Percentiles rank a stretch among this genome's conserved stretches.
phyloP scores from a whole-genome alignment of 2,329 filamentous ascomycete species.

The Ambrosiella xylebori region DNA sequence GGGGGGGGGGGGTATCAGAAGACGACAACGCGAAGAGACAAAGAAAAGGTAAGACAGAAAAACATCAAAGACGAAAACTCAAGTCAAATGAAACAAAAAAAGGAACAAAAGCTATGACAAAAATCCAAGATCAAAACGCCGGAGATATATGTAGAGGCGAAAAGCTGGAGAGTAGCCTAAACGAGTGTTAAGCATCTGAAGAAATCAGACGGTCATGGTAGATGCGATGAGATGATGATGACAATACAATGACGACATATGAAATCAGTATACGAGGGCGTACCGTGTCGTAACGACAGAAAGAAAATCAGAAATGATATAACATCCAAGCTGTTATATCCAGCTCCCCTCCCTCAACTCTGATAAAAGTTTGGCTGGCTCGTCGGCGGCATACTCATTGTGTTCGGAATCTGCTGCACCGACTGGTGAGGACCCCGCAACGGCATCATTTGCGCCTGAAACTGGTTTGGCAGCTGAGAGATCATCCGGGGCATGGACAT shows the following conservation, averaged over 20 bases:
- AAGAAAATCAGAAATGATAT: not conserved
- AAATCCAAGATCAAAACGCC: not conserved
- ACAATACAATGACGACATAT: not conserved
- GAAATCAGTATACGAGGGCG: not conserved
- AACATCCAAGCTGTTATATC: too few relatives aligned
- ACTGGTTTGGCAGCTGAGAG: conserved; percentile 1
- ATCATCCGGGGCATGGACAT: conserved; percentile 9
- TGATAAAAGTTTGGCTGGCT: conserved; percentile 8
- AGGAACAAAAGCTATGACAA: not conserved
- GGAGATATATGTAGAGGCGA: not conserved
- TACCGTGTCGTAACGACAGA: not conserved
- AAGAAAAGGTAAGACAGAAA: not conserved
- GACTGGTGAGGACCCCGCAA: not conserved
- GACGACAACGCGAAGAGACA: not conserved
- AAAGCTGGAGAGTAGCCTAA: not conserved
- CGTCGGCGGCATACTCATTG: conserved; percentile 6
- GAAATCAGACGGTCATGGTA: not conserved
- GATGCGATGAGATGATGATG: not conserved
- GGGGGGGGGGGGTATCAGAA: conserved; percentile 7
- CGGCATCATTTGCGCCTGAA: conserved; percentile 3
- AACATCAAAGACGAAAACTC: not conserved
- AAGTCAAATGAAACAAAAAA: not conserved
- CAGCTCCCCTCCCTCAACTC: not conserved
- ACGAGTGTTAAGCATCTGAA: not conserved
- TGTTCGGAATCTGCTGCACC: not conserved